phyloP scores from a whole-genome alignment of 768 basidiomycete genomes.

The Leccinum longicurvipes region DNA sequence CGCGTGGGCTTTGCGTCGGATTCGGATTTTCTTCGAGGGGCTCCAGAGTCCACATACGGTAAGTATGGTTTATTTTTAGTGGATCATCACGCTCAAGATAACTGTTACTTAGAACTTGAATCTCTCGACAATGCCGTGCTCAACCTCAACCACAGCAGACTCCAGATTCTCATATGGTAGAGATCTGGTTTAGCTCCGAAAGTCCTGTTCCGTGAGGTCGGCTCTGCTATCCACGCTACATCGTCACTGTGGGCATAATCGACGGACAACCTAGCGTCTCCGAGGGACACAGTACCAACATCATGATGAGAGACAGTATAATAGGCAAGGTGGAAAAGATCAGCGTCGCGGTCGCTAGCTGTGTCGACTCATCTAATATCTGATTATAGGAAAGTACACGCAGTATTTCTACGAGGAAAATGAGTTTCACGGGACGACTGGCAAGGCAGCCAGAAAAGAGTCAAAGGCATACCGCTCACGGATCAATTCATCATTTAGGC shows the following conservation, averaged over 20 bases:
- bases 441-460: constrained; percentile 44
- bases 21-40: too few species aligned
- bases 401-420: constrained; percentile 56
- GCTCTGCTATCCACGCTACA: too few species aligned
- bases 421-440: constrained; percentile 50
- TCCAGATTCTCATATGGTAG: too few species aligned
- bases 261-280: constrained; percentile 21
- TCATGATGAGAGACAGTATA: constrained; percentile 53
- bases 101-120: too few species aligned
- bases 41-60: too few species aligned
- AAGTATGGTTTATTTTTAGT: too few species aligned
- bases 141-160: too few species aligned
- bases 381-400: constrained; percentile 48
- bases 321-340: constrained; percentile 61
- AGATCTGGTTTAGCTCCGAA: too few species aligned
- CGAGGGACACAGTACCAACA: constrained; percentile 34
- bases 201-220: too few species aligned
- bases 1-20: too few species aligned
- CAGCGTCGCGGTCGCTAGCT: background rate
- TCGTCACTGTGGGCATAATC: constrained; percentile 16
- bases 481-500: constrained; percentile 20
- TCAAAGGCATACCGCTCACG: constrained; percentile 40
- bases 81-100: too few species aligned
- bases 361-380: background rate
- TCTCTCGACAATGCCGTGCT: too few species aligned